Conservation (phyloP, 2,329 filamentous ascomycete genomes). For the Neurospora sp. region DNA sequence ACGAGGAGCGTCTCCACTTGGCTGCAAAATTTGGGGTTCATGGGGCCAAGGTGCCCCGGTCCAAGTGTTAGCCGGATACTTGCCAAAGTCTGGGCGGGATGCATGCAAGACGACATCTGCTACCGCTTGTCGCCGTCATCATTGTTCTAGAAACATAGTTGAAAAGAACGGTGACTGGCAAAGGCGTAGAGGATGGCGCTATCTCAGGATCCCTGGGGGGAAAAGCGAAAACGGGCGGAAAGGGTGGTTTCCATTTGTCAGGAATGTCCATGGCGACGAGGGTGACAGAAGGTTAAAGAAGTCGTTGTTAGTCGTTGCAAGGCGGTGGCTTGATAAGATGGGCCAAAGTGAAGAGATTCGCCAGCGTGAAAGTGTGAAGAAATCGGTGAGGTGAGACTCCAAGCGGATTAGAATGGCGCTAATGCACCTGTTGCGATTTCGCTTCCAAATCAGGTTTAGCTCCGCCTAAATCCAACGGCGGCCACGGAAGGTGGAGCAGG, state of each 20-base stretch:
- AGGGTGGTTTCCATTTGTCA: not conserved
- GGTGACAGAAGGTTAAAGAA: not conserved
- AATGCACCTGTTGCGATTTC: conserved; percentile 19
- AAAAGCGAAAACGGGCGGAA: not conserved
- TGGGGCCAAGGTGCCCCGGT: not conserved
- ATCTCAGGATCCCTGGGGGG: not conserved
- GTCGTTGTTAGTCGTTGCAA: not conserved
- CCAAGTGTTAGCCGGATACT: not conserved
- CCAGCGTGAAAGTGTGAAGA: not conserved
- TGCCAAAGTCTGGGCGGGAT: not conserved
- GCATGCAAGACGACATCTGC: not conserved
- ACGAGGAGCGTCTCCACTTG: not conserved
- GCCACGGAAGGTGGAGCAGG: not conserved
- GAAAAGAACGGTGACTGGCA: not conserved
- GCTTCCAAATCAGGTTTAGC: conserved; percentile 4
- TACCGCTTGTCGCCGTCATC: not conserved
- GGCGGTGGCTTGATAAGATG: not conserved
- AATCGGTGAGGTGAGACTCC: not conserved
- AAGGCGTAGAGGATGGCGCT: not conserved
- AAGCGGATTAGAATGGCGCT: not conserved
- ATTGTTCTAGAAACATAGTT: not conserved
- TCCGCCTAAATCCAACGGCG: not conserved
- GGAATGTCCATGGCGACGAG: not conserved
- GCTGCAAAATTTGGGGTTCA: not conserved
- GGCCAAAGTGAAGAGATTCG: not conserved